Evolutionary conservation across 306 rosid genomes (phyloP), one percentile per base, ranked within the genome.

Genomic region (Lathyrus tuberosus): DNA sequence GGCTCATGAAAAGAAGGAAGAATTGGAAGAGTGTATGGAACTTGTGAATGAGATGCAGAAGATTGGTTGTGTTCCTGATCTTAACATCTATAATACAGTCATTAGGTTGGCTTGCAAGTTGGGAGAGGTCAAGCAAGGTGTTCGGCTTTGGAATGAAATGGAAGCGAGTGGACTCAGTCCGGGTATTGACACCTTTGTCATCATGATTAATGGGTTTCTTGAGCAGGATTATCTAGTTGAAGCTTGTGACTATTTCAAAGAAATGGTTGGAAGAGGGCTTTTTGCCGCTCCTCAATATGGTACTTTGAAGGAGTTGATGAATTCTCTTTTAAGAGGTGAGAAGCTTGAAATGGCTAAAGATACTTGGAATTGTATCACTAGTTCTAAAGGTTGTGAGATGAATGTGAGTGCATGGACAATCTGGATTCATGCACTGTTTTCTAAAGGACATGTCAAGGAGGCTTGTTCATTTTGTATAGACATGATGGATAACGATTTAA

Each of bases 281-380:
- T 71, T 84, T 8, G 62, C 91, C 28, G 75, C 85, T 42, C 80
- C 90, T 42, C 91, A 85, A 15, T 91, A 91, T 62, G 95, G 97
- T 56, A 91, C 84, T 48, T 59, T 91, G 83, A 89, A 91, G 82
- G 94, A 79, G 76, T 53, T 84, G 41, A 65, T 89, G 81, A 89
- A 89, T 81, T 80, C 81, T 63, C 75, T 89, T 69, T 79, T 86
- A 61, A 84, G 91, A 77, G 92, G 82, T 37, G 86, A 76, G 30
- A 91, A 86, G 87, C 90, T 91, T 70, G 96, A 89, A 70, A 63
- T 91, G 87, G 96, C 95, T 14, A 87, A 91, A 75, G 93, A 89
- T 83, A 62, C 83, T 59, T 89, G 96, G 96, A 78, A 82, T 84
- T 85, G 86, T 65, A 74, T 91, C 10, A 79, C 77, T 66, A 67